phyloP scores from a whole-genome alignment of 2,329 filamentous ascomycete genomes.

The Fusarium sp. region DNA sequence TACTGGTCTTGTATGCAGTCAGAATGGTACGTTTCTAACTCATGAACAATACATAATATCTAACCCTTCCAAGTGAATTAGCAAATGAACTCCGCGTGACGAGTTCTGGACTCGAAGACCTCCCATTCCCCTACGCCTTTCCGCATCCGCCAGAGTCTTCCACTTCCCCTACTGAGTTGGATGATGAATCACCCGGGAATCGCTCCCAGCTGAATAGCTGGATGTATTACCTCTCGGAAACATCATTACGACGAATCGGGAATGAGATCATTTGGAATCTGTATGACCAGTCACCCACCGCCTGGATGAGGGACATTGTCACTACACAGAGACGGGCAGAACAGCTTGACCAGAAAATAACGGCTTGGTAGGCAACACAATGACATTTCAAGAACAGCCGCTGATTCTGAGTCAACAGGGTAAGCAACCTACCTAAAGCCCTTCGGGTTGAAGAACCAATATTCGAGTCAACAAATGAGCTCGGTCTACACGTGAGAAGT shows the following conservation, averaged over 20 bases:
- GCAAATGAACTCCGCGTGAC: background rate
- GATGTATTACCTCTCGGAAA: background rate
- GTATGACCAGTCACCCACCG: background rate
- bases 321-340: background rate
- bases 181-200: background rate
- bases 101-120: background rate
- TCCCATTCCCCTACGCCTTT: background rate
- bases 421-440: background rate
- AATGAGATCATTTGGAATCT: background rate
- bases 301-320: background rate
- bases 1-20: slow-evolving; percentile 1
- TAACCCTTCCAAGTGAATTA: background rate
- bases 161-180: background rate
- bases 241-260: background rate
- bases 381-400: background rate
- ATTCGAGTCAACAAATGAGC: background rate
- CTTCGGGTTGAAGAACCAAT: background rate
- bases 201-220: background rate
- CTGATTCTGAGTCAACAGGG: background rate
- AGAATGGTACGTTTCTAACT: background rate
- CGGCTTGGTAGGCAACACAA: background rate
- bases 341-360: background rate
- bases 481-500: background rate
- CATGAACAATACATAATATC: background rate
- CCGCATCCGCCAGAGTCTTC: background rate